Conservation (phyloP, 352 stramenopile species). For the Pythium aphanidermatum region DNA sequence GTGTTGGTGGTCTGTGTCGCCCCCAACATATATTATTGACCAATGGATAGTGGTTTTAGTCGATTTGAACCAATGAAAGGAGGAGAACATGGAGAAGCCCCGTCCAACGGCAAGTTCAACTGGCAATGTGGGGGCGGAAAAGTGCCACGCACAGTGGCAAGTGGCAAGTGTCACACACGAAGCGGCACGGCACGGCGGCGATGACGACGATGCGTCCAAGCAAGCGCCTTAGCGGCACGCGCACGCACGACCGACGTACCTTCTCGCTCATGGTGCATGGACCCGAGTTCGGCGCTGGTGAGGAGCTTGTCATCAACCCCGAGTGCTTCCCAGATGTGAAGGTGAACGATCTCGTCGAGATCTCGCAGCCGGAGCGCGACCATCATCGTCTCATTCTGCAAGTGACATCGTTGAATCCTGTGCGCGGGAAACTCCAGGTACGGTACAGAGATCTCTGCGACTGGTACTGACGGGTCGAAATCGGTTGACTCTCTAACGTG, state of each 20-base stretch:
- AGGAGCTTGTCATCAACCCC: conserved; percentile 72
- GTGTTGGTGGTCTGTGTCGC: too few species aligned
- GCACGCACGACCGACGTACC: conserved; percentile 24
- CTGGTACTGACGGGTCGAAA: background rate
- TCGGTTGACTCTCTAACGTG: background rate
- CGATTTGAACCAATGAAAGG: too few species aligned
- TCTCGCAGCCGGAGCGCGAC: conserved; percentile 43
- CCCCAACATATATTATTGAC: too few species aligned
- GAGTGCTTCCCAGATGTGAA: conserved; percentile 61
- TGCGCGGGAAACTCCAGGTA: conserved; percentile 64
- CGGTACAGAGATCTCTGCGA: background rate
- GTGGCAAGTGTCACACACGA: too few species aligned
- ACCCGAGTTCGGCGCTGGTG: conserved; percentile 55
- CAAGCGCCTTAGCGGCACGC: conserved; percentile 25
- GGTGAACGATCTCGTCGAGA: conserved; percentile 54
- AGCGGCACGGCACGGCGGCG: too few species aligned
- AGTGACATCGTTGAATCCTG: conserved; percentile 50
- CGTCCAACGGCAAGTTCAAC: too few species aligned
- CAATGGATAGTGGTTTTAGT: too few species aligned
- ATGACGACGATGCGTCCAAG: too few species aligned
- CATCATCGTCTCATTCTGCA: conserved; percentile 63
- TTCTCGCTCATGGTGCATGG: conserved; percentile 70
- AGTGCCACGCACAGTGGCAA: too few species aligned
- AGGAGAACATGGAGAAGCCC: too few species aligned
- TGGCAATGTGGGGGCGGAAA: too few species aligned